These are phyloP conservation scores for Clitoria ternatea DNA, from an alignment of 306 rosid genomes.

Conservation along the genomic window DNA sequence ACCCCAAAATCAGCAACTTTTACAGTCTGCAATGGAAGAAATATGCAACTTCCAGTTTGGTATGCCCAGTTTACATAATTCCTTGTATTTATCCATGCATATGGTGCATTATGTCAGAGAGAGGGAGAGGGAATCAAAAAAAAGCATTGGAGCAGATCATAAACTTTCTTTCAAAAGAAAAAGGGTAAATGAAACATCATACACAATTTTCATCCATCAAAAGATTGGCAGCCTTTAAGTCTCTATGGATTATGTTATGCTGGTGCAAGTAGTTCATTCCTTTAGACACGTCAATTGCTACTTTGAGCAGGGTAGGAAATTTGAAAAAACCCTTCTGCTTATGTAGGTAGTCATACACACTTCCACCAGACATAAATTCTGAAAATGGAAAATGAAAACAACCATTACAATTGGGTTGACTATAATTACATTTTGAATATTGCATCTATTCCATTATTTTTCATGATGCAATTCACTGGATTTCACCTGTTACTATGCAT, in stretches of 20 bases:
- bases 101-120: not conserved
- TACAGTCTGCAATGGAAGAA: constrained; percentile 57
- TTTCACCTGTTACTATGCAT: constrained; percentile 90
- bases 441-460: not conserved
- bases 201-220: constrained; percentile 97
- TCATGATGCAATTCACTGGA: constrained; percentile 1
- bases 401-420: not conserved
- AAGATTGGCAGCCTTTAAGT: constrained; percentile 92
- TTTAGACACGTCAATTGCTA: constrained; percentile 81
- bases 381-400: constrained; percentile 31
- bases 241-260: constrained; percentile 92
- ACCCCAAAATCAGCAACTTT: constrained; percentile 99
- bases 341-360: constrained; percentile 95
- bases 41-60: not conserved
- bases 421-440: constrained; percentile 9
- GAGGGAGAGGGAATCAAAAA: not conserved
- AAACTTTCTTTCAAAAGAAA: not conserved
- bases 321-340: constrained; percentile 83
- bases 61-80: constrained; percentile 1
- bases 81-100: not conserved
- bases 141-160: not conserved
- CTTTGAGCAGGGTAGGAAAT: constrained; percentile 86
- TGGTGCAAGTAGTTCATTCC: constrained; percentile 99
- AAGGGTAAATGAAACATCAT: constrained; percentile 27
- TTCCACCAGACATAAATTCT: constrained; percentile 98